Percentiles rank a stretch among this genome's conserved stretches.
Evolutionary conservation across 2,329 filamentous ascomycete species (phyloP).

Genomic region (Colletotrichum sp.): DNA sequence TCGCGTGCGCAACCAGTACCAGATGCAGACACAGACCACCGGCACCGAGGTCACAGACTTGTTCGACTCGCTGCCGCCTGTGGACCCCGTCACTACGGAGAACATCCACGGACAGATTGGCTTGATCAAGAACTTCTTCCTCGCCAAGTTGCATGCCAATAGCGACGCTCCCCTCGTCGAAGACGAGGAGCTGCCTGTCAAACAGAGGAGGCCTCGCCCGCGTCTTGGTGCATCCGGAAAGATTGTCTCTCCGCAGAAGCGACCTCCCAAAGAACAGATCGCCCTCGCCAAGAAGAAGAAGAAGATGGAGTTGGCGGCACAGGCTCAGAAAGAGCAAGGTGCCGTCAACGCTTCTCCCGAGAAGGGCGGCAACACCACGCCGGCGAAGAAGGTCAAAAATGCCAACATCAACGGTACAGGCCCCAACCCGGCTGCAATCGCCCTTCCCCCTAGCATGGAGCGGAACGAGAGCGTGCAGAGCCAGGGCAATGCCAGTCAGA

Average conservation of each 20-base stretch:
- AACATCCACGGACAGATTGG: constrained; percentile 83
- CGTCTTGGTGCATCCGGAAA: constrained; percentile 76
- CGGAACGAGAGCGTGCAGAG: constrained; percentile 63
- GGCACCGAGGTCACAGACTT: constrained; percentile 60
- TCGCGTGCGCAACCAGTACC: constrained; percentile 84
- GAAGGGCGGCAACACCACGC: constrained; percentile 43
- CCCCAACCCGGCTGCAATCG: constrained; percentile 43
- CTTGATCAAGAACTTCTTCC: constrained; percentile 89
- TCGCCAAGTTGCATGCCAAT: constrained; percentile 85
- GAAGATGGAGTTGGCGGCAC: constrained; percentile 67
- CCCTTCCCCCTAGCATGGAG: constrained; percentile 58
- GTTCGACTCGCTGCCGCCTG: constrained; percentile 71
- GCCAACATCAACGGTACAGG: constrained; percentile 39
- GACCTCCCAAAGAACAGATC: constrained; percentile 81
- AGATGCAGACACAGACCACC: constrained; percentile 73
- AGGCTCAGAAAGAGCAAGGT: constrained; percentile 52
- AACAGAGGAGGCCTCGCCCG: constrained; percentile 81
- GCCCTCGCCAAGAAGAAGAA: constrained; percentile 88
- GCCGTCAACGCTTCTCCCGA: constrained; percentile 38
- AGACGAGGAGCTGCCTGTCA: constrained; percentile 92
- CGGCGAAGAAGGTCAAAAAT: constrained; percentile 59
- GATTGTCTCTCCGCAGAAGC: constrained; percentile 84
- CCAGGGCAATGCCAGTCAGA: constrained; percentile 65
- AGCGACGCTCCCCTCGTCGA: constrained; percentile 76
- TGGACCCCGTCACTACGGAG: constrained; percentile 80